Conservation (phyloP, 2,329 filamentous ascomycete species). For the Allantophomopsis lycopodina region DNA sequence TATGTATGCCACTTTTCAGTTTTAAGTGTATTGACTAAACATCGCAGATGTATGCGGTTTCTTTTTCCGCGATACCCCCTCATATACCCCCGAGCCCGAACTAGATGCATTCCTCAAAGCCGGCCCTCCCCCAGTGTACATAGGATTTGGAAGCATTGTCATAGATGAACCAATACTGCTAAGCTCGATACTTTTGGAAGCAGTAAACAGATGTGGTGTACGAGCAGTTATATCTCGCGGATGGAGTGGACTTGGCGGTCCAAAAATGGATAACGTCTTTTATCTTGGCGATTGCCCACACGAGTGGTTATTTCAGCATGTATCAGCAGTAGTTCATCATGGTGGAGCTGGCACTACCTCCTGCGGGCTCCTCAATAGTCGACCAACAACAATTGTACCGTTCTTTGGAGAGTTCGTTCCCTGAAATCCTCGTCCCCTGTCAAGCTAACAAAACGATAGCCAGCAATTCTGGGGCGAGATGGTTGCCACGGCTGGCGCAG, state of each 20-base stretch:
- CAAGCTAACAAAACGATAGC: slow-evolving; percentile 3
- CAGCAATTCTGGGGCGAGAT: slow-evolving; percentile 72
- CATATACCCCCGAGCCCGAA: slow-evolving; percentile 23
- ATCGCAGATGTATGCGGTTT: slow-evolving; percentile 26
- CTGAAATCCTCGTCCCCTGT: not conserved
- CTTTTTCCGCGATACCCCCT: slow-evolving; percentile 24
- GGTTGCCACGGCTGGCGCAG: slow-evolving; percentile 55
- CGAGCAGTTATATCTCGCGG: slow-evolving; percentile 39
- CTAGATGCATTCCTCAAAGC: slow-evolving; percentile 26
- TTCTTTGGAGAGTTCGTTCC: slow-evolving; percentile 35
- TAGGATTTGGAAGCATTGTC: slow-evolving; percentile 43
- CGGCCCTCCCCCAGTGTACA: slow-evolving; percentile 36
- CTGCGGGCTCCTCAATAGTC: slow-evolving; percentile 32
- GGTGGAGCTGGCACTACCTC: slow-evolving; percentile 46
- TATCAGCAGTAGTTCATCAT: slow-evolving; percentile 41
- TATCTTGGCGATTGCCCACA: slow-evolving; percentile 41
- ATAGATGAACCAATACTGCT: slow-evolving; percentile 31
- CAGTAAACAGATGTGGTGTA: slow-evolving; percentile 28
- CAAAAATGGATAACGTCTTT: slow-evolving; percentile 23
- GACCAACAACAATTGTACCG: slow-evolving; percentile 38
- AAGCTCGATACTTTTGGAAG: slow-evolving; percentile 30
- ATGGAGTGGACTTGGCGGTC: slow-evolving; percentile 32
- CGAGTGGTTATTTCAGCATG: slow-evolving; percentile 41
- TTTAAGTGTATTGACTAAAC: slow-evolving; percentile 3
- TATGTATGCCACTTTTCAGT: slow-evolving; percentile 1